These are phyloP conservation scores for Pleomassaria siparia DNA, from an alignment of 2,329 filamentous ascomycete species.

Conservation along the genomic window DNA sequence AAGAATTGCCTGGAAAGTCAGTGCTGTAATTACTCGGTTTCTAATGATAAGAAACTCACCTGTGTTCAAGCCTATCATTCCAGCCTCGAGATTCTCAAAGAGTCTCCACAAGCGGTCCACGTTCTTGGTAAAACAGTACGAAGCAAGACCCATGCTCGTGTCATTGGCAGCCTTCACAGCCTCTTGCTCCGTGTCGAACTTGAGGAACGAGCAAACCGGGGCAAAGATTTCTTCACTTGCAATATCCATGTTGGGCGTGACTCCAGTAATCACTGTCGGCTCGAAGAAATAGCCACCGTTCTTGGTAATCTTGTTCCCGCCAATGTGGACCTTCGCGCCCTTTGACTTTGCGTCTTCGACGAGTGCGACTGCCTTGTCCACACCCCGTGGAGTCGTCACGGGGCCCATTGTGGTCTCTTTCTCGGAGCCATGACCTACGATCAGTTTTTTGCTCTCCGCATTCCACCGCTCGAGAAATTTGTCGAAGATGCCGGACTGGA, in stretches of 20 bases:
- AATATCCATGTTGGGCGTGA: constrained; percentile 60
- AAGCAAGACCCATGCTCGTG: constrained; percentile 65
- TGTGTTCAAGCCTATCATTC: constrained; percentile 69
- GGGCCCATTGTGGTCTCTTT: constrained; percentile 62
- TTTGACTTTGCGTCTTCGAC: constrained; percentile 65
- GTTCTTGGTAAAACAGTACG: constrained; percentile 70
- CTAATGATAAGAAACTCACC: constrained; percentile 37
- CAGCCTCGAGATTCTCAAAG: constrained; percentile 67
- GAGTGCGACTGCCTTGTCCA: constrained; percentile 61
- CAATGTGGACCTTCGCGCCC: constrained; percentile 65
- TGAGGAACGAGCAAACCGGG: constrained; percentile 64
- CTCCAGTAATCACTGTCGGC: constrained; percentile 64
- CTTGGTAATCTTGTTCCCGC: constrained; percentile 54
- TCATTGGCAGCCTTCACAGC: constrained; percentile 62
- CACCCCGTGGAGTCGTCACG: constrained; percentile 57
- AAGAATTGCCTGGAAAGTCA: constrained; percentile 55
- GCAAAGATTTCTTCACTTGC: constrained; percentile 65
- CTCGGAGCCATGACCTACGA: constrained; percentile 63
- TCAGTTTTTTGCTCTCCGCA: constrained; percentile 55
- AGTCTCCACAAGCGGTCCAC: constrained; percentile 66
- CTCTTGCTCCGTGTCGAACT: constrained; percentile 67
- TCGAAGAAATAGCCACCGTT: constrained; percentile 68
- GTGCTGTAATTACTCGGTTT: constrained; percentile 9
- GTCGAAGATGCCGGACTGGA: constrained; percentile 64
- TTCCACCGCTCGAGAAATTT: constrained; percentile 58